Conservation (phyloP, 345 rosid genomes). For the Gossypium anomalum region DNA sequence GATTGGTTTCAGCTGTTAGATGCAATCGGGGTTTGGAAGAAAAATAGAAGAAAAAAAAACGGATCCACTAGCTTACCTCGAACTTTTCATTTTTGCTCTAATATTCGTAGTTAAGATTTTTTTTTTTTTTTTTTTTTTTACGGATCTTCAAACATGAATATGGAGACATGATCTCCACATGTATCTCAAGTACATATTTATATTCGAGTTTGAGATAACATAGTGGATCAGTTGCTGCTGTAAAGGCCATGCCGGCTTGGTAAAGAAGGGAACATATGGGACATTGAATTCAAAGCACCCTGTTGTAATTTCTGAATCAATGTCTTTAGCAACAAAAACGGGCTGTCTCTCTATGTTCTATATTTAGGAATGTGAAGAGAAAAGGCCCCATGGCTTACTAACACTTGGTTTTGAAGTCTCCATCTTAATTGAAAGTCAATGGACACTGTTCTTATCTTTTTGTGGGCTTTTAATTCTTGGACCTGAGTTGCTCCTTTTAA, state of each 20-base stretch:
- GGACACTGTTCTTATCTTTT: not conserved
- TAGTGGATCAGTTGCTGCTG: no score
- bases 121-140: not conserved
- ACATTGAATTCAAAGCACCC: not conserved
- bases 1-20: not conserved
- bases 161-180: not conserved
- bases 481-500: slow-evolving; percentile 1
- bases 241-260: not conserved
- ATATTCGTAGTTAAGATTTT: not conserved
- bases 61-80: no score
- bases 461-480: not conserved
- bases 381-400: not conserved
- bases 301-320: not conserved
- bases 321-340: not conserved
- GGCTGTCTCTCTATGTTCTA: slow-evolving; percentile 2
- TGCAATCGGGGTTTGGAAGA: not conserved
- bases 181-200: not conserved
- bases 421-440: not conserved
- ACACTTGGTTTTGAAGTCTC: not conserved
- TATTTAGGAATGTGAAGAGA: not conserved
- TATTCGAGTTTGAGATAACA: no score
- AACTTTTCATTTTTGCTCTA: not conserved
- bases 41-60: no score
- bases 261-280: not conserved
- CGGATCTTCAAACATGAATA: not conserved